Evolutionary conservation across 1,139 yeast genomes (phyloP), one percentile per base, ranked within the genome.

Genomic region (Groenewaldozyma auringiensis): DNA sequence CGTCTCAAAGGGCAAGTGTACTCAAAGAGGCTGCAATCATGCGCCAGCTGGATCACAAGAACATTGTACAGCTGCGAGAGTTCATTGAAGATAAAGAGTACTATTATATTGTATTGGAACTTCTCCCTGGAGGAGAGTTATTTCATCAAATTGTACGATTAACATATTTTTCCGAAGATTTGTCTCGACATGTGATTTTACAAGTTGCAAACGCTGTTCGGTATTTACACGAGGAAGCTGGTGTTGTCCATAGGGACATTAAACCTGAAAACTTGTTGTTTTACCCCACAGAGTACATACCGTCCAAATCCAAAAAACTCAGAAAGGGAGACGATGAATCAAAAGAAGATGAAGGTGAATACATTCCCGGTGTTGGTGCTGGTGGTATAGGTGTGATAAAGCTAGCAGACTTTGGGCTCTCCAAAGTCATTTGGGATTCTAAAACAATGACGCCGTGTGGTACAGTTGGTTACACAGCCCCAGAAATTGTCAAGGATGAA

Each of bases 181-280:
- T 92, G 47, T 73, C 95, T 4, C 73, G 94, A 40, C 96, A 89
- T 67, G 83, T 89, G 11, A 85, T 92, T 50, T 67, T 73, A 40
- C 98, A 92, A 62, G 80, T 92, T 43, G 87, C 95, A 8, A 72
- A 81, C 43, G 94, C 97, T 0, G 74, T 92, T 21, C 75, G 79
- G 51, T 85, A 86, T 63, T 70, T 92, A 56, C 98, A 92, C 66
- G 79, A 79, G 52, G 79, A 78, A 47, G 75, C 79, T 42, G 95
- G 95, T 43, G 81, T 92, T 39, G 98, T 88, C 17, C 98, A 92
- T 63, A 74, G 98, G 47, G 98, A 92, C 64, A 83, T 92, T 55
- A 92, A 92, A 63, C 97, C 98, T 0, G 98, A 92, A 59, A 92
- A 92, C 64, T 69, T 92, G 46, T 70, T 92, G 43, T 92, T 85